Conservation (phyloP, 1,284 basidiomycete species). For the Apiotrichum brassicae region DNA sequence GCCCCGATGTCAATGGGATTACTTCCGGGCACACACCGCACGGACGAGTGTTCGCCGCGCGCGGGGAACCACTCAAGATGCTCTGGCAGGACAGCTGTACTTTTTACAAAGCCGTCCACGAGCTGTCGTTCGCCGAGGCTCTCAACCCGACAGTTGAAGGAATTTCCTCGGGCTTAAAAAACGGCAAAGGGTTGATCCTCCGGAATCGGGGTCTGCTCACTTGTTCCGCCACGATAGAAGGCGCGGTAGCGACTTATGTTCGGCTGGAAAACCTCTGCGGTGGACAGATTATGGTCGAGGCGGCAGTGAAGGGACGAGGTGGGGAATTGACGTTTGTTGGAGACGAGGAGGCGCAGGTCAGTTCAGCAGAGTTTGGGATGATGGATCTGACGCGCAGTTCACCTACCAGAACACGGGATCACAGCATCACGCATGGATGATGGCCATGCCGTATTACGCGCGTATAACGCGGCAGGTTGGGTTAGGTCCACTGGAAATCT, state of each 20-base stretch:
- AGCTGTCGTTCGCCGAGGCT: constrained; percentile 18
- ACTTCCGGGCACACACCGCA: constrained; percentile 17
- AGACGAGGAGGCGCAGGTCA: constrained; percentile 22
- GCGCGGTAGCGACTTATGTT: constrained; percentile 22
- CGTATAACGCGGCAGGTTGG: constrained; percentile 3
- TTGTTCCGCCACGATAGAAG: constrained; percentile 23
- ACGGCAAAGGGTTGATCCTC: constrained; percentile 23
- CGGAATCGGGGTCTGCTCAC: constrained; percentile 23
- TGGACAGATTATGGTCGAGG: constrained; percentile 24
- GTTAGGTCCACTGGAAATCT: background rate
- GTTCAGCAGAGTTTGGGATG: background rate
- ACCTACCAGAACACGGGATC: constrained; percentile 24
- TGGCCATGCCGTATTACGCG: constrained; percentile 27
- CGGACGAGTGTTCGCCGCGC: constrained; percentile 20
- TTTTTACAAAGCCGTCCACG: constrained; percentile 17
- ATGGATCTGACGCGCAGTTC: constrained; percentile 8
- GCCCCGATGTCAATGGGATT: constrained; percentile 23
- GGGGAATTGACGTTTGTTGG: constrained; percentile 22
- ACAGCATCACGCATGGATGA: constrained; percentile 28
- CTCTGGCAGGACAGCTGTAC: constrained; percentile 30
- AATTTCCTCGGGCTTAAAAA: constrained; percentile 6
- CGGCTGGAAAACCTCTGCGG: constrained; percentile 23
- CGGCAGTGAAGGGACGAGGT: constrained; percentile 20
- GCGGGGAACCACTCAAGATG: constrained; percentile 18
- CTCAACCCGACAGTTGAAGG: constrained; percentile 3